Percentiles rank a stretch among this genome's conserved stretches.
These are phyloP conservation scores for Polyporus arcularius DNA, from an alignment of 768 basidiomycete genomes.

Conservation along the genomic window DNA sequence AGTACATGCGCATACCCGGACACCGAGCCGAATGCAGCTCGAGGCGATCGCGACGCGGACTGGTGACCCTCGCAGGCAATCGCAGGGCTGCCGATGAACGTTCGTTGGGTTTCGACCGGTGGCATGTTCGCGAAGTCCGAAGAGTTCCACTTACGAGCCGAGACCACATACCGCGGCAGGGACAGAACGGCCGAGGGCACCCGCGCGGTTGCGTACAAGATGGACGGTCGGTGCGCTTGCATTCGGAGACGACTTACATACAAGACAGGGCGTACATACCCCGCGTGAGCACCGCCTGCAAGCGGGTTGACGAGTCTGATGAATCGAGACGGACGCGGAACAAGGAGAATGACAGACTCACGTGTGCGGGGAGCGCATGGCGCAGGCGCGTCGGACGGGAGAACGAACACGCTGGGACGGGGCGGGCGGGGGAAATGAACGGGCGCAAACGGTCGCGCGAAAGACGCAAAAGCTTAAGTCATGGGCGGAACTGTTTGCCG, in stretches of 20 bases:
- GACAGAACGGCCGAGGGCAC: no score
- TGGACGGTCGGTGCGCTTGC: no score
- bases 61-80: not conserved
- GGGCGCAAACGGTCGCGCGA: not conserved
- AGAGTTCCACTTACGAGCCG: no score
- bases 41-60: not conserved
- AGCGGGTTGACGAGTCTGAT: no score
- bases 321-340: not conserved
- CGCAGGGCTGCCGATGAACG: conserved; percentile 12
- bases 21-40: conserved; percentile 10
- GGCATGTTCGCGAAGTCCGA: not conserved
- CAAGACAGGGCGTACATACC: no score
- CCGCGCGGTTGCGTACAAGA: no score
- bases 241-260: no score
- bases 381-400: not conserved
- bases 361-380: conserved; percentile 6
- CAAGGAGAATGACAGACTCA: not conserved
- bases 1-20: conserved; percentile 6
- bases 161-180: no score
- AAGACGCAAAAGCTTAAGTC: conserved; percentile 13
- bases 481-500: conserved; percentile 8
- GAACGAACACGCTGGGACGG: not conserved
- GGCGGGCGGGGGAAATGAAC: not conserved
- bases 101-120: conserved; percentile 1
- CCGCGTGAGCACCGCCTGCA: no score